Evolutionary conservation across 1,284 basidiomycete genomes (phyloP).

Genomic region (Sporisorium reilianum): DNA sequence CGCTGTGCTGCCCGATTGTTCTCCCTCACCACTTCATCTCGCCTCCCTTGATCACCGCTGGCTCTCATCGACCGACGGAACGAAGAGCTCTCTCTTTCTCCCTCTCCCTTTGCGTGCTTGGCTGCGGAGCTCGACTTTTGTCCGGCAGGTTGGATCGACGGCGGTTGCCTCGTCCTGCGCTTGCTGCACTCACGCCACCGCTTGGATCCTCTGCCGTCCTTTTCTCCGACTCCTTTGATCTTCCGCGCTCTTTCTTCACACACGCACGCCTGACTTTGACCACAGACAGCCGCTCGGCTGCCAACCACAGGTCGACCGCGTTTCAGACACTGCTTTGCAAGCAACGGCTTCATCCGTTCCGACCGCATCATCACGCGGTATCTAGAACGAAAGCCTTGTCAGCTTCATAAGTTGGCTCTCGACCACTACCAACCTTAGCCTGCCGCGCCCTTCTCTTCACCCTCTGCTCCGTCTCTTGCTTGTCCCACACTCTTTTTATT

Average conservation of each 20-base stretch:
- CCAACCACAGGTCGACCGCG: no score
- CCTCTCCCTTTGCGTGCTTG: neutral
- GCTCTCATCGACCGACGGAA: no score
- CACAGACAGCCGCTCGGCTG: no score
- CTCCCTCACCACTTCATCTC: neutral
- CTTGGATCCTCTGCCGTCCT: neutral
- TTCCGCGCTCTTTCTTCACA: neutral
- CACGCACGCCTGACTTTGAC: no score
- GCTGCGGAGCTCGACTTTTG: constrained; percentile 2
- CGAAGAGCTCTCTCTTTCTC: neutral
- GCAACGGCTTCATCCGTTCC: no score
- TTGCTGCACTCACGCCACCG: constrained; percentile 4
- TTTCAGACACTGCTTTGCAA: no score
- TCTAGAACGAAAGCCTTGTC: neutral
- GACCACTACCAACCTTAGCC: neutral
- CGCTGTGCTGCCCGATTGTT: neutral
- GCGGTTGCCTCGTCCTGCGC: neutral
- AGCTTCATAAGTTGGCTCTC: constrained; percentile 7
- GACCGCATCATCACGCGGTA: neutral
- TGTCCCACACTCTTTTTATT: neutral
- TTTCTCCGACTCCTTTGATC: no score
- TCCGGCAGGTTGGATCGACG: constrained; percentile 2
- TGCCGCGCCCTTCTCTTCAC: neutral
- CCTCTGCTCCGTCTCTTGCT: neutral
- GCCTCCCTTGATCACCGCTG: no score